A percentile compares a stretch with the other conserved stretches of the same genome.
Conservation (phyloP, 108 stramenopile species). For the Fistulifera solaris region DNA sequence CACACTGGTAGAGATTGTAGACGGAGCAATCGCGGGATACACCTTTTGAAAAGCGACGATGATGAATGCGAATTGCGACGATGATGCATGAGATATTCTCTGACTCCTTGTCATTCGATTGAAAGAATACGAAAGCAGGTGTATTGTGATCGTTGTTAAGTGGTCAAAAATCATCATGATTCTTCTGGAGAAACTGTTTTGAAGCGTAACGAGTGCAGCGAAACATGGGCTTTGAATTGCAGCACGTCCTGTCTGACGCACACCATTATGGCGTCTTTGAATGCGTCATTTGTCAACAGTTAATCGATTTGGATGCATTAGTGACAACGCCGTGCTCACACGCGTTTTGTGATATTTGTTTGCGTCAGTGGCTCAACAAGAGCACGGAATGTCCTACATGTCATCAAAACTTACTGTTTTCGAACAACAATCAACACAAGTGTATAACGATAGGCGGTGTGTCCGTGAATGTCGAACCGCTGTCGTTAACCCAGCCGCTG, state of each 20-base stretch:
- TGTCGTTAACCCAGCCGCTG: conserved; percentile 19
- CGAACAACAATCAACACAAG: background rate
- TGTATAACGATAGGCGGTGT: conserved; percentile 20
- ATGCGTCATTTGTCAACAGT: conserved; percentile 23
- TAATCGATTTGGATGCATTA: conserved; percentile 19
- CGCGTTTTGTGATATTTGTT: conserved; percentile 19
- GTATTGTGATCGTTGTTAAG: too few relatives aligned
- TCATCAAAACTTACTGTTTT: conserved; percentile 18
- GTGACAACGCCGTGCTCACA: conserved; percentile 33
- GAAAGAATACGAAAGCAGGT: too few relatives aligned
- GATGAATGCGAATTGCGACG: too few relatives aligned
- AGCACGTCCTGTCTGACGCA: conserved; percentile 14
- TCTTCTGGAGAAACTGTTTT: too few relatives aligned
- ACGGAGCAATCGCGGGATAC: too few relatives aligned
- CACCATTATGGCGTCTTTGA: conserved; percentile 19
- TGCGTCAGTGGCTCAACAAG: conserved; percentile 15
- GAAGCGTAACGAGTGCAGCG: too few relatives aligned
- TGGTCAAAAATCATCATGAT: too few relatives aligned
- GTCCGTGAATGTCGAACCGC: conserved; percentile 13
- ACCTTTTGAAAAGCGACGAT: too few relatives aligned
- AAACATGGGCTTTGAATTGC: conserved; percentile 24
- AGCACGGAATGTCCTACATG: conserved; percentile 22
- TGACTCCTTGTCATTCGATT: too few relatives aligned
- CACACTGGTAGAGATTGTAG: too few relatives aligned
- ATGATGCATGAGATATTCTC: too few relatives aligned